These are phyloP conservation scores for Backusella westeae DNA, from an alignment of 192 early-diverging fungal species.

Conservation along the genomic window DNA sequence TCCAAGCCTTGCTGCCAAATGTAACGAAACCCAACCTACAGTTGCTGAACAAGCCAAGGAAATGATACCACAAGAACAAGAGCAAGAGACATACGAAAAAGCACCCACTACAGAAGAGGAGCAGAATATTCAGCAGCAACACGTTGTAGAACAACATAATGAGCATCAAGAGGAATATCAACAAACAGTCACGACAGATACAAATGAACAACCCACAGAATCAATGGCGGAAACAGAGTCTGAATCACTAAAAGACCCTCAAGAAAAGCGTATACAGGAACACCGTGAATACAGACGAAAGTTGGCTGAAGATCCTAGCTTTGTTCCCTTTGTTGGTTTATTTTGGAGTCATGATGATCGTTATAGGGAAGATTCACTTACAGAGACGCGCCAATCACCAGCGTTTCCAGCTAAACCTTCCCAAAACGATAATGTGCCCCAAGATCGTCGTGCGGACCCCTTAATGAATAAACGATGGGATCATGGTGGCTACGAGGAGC, in stretches of 20 bases:
- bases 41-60: neutral
- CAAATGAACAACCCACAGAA: neutral
- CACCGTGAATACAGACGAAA: conserved; percentile 53
- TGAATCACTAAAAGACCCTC: neutral
- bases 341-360: conserved; percentile 62
- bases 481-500: conserved; percentile 52
- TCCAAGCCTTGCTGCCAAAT: neutral
- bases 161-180: neutral
- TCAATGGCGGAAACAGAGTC: neutral
- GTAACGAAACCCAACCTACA: no score
- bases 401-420: neutral
- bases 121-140: neutral
- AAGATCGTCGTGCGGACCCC: conserved; percentile 8
- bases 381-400: conserved; percentile 23
- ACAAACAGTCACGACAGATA: neutral
- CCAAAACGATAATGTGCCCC: conserved; percentile 7
- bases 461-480: conserved; percentile 34
- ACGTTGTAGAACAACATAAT: neutral
- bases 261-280: conserved; percentile 34
- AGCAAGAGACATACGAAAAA: neutral
- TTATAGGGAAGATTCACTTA: conserved; percentile 48
- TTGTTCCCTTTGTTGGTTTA: conserved; percentile 54
- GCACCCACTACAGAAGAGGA: no score
- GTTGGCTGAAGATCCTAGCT: conserved; percentile 53
- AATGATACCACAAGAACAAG: neutral